Evolutionary conservation across 148 eudicot species (phyloP).

Genomic region (Euryodendron excelsum): DNA sequence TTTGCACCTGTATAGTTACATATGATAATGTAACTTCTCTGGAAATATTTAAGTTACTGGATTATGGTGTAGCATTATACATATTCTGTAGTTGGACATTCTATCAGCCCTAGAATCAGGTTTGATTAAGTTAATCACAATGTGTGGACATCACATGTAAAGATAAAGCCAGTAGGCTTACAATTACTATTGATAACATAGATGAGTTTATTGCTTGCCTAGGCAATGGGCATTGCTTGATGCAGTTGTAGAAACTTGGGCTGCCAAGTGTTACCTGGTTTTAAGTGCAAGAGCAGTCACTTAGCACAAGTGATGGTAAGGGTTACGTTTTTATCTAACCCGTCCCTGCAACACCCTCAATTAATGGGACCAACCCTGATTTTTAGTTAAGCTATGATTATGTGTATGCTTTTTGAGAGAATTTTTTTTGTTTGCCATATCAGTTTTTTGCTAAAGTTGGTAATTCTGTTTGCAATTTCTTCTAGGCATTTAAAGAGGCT

Average conservation of each 20-base stretch:
- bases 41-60: background rate
- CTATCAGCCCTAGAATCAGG: background rate
- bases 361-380: background rate
- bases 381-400: background rate
- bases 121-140: background rate
- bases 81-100: background rate
- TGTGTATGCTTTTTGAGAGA: background rate
- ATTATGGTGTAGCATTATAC: background rate
- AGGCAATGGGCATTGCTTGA: background rate
- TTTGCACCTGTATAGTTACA: background rate
- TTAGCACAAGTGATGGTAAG: background rate
- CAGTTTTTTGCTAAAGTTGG: slow-evolving; percentile 3
- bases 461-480: background rate
- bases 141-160: no score
- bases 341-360: background rate
- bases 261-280: background rate
- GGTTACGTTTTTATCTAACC: background rate
- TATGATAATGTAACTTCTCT: background rate
- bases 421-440: background rate
- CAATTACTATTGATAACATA: background rate
- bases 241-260: background rate
- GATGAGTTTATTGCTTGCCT: background rate
- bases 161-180: background rate
- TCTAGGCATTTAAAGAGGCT: slow-evolving; percentile 65
- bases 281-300: background rate